These are phyloP conservation scores for Agastache rugosa DNA, from an alignment of 257 asterid genomes.

Conservation along the genomic window DNA sequence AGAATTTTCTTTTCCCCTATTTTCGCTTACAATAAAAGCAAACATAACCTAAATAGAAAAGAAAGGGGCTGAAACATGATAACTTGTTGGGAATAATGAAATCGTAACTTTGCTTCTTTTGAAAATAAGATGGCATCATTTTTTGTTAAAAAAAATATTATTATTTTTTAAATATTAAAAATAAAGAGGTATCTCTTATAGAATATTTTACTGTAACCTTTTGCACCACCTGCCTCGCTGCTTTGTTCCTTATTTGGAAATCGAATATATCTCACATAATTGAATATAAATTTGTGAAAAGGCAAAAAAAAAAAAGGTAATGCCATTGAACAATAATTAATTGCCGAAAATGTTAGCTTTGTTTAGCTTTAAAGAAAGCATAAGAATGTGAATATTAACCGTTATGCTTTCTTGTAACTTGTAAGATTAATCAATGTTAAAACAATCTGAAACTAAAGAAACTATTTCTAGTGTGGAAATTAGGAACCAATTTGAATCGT, in stretches of 20 bases:
- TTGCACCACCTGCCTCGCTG: not conserved
- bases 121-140: not conserved
- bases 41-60: no score
- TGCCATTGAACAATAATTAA: not conserved
- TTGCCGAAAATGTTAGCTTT: not conserved
- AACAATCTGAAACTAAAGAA: no score
- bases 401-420: not conserved
- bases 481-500: no score
- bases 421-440: not conserved
- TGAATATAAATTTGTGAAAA: not conserved
- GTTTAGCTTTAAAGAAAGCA: not conserved
- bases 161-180: no score
- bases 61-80: no score
- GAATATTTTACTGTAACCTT: not conserved
- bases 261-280: not conserved
- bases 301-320: not conserved
- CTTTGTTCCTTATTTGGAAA: conserved; percentile 29
- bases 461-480: no score
- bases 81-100: no score
- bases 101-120: not conserved
- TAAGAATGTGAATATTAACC: not conserved
- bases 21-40: no score
- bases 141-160: not conserved
- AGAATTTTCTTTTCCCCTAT: no score
- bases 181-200: no score